phyloP scores from a whole-genome alignment of 768 basidiomycete species.

The Pseudohyphozyma bogoriensis region DNA sequence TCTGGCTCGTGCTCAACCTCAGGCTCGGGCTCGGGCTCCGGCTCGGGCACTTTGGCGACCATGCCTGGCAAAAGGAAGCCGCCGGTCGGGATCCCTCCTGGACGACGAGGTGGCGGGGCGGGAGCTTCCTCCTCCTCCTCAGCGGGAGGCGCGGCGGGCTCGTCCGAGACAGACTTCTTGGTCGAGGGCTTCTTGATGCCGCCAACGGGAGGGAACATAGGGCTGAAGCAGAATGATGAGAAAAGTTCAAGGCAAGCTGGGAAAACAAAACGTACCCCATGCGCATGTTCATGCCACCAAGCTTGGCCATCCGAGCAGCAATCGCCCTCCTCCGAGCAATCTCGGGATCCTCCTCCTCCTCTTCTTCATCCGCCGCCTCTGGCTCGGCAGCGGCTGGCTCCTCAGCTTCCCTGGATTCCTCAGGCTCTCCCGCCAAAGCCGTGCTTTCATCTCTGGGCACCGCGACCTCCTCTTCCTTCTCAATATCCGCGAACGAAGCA shows the following conservation, averaged over 20 bases:
- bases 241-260: no score
- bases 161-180: conserved; percentile 3
- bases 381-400: no score
- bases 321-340: conserved; percentile 8
- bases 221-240: background rate
- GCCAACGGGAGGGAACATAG: conserved; percentile 15
- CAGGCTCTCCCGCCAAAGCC: no score
- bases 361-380: background rate
- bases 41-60: background rate
- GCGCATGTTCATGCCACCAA: conserved; percentile 20
- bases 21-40: background rate
- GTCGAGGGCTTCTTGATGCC: conserved; percentile 6
- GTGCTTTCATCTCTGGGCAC: background rate
- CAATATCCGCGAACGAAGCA: background rate
- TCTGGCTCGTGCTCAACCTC: background rate
- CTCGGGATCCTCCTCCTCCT: conserved; percentile 28
- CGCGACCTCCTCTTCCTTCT: background rate
- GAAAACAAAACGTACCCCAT: conserved; percentile 1
- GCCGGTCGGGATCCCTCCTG: conserved; percentile 14
- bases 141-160: background rate
- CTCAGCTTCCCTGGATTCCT: no score
- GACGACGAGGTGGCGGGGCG: background rate
- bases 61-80: conserved; percentile 23
- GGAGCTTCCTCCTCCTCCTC: conserved; percentile 1
- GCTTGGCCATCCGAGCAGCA: conserved; percentile 28